These are phyloP conservation scores for Hansenula sp. DNA, from an alignment of 1,139 yeast genomes.

Conservation along the genomic window DNA sequence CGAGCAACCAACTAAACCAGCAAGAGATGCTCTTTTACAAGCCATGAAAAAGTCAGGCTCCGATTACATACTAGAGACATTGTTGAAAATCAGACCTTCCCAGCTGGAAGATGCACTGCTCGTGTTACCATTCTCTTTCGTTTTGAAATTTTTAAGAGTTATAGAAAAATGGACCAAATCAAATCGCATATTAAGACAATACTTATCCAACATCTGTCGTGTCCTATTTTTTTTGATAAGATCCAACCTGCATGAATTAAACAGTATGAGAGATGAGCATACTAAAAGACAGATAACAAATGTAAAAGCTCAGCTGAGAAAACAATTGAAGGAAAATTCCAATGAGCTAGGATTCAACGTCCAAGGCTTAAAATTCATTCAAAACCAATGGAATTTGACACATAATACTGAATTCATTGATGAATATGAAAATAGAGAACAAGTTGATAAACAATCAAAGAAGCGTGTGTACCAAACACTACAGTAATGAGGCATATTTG, in stretches of 20 bases:
- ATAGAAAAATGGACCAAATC: constrained; percentile 71
- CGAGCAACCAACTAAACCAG: constrained; percentile 53
- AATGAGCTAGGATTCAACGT: constrained; percentile 79
- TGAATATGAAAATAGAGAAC: constrained; percentile 54
- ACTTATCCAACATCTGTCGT: constrained; percentile 65
- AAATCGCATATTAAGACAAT: constrained; percentile 37
- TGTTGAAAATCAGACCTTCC: constrained; percentile 69
- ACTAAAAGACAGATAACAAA: constrained; percentile 55
- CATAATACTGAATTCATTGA: constrained; percentile 77
- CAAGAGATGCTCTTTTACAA: constrained; percentile 62
- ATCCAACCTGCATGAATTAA: constrained; percentile 72
- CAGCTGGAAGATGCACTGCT: constrained; percentile 90
- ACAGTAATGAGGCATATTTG: constrained; percentile 6
- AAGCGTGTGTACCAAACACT: constrained; percentile 64
- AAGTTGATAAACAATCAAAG: constrained; percentile 50
- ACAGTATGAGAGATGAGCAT: constrained; percentile 59
- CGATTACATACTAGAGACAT: constrained; percentile 70
- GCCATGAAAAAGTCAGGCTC: constrained; percentile 74
- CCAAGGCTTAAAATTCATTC: constrained; percentile 73
- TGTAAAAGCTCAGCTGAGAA: constrained; percentile 55
- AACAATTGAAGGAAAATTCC: constrained; percentile 46
- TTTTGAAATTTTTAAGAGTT: constrained; percentile 64
- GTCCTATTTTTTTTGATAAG: constrained; percentile 71
- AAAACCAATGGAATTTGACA: constrained; percentile 72
- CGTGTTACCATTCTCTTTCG: constrained; percentile 86